Evolutionary conservation across 345 rosid genomes (phyloP), one percentile per base, ranked within the genome.

Genomic region (Bretschneidera sinensis): DNA sequence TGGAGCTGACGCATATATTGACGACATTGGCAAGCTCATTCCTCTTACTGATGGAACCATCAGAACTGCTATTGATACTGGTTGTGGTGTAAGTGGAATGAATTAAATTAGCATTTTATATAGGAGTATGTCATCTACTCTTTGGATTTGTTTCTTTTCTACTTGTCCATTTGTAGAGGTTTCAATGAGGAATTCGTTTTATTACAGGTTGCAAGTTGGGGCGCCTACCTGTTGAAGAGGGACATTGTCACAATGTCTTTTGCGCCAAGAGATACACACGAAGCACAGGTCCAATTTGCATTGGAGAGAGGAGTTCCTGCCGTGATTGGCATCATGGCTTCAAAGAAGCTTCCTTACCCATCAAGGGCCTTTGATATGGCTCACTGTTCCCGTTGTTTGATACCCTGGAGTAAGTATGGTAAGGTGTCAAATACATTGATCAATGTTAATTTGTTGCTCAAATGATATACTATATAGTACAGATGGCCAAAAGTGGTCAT

Each of bases 271-370:
- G 99, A 94, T 64, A 94, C 97, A 13, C 99, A 90, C 28, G 97
- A 94, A 79, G 96, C 99, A 21, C 99, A 90, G 61, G 99, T 94
- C 24, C 91, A 87, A 69, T 94, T 94, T 70, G 99, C 99, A 1
- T 62, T 94, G 66, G 99, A 94, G 74, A 83, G 99, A 14, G 99
- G 99, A 72, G 95, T 94, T 69, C 99, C 99, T 51, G 95, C 96
- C 6, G 85, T 94, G 76, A 88, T 94, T 47, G 95, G 92, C 43
- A 67, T 94, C 51, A 82, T 94, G 95, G 87, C 80, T 66, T 82
- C 99, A 6, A 75, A 78, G 68, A 81, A 97, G 63, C 92, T 86
- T 79, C 95, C 97, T 59, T 94, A 86, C 68, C 96, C 99, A 5
- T 85, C 99, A 33, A 82, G 99, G 79, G 86, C 97, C 69, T 94